Evolutionary conservation across 2,329 filamentous ascomycete genomes (phyloP).

Genomic region (Myrmaecium sp.): DNA sequence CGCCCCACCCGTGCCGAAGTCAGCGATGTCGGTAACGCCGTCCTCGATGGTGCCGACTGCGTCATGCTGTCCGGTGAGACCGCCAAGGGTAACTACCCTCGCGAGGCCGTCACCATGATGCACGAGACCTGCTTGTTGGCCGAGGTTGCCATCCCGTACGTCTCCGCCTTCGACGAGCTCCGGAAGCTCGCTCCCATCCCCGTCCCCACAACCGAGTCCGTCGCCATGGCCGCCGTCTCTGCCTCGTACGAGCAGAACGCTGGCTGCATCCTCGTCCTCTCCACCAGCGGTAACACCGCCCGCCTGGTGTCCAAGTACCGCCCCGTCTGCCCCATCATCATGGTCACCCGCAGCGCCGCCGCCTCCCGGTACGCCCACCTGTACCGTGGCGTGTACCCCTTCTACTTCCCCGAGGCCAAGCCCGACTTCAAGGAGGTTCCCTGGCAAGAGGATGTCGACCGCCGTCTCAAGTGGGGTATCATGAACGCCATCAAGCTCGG

Average conservation of each 20-base stretch:
- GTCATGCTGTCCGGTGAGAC: conserved; percentile 99
- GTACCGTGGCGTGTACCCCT: conserved; percentile 96
- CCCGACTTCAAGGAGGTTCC: conserved; percentile 84
- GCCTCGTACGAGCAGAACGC: conserved; percentile 93
- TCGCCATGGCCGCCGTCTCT: conserved; percentile 91
- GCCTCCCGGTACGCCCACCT: conserved; percentile 84
- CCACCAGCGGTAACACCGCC: conserved; percentile 87
- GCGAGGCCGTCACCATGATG: conserved; percentile 92
- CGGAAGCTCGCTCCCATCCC: conserved; percentile 69
- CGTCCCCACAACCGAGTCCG: conserved; percentile 78
- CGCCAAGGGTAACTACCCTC: conserved; percentile 90
- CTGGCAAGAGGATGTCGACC: conserved; percentile 98
- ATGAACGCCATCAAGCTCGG: conserved; percentile 69
- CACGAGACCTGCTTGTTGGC: conserved; percentile 93
- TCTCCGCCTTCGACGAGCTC: conserved; percentile 92
- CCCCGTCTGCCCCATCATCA: conserved; percentile 97
- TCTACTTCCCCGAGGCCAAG: conserved; percentile 84
- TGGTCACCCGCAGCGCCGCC: conserved; percentile 78
- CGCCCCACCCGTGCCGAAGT: conserved; percentile 96
- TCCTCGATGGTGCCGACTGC: conserved; percentile 94
- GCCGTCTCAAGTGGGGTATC: conserved; percentile 94
- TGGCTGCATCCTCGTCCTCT: conserved; percentile 87
- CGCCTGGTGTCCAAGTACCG: conserved; percentile 96
- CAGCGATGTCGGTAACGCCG: conserved; percentile 94
- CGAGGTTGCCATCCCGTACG: conserved; percentile 93